Percentiles rank a stretch among this genome's conserved stretches.
These are phyloP conservation scores for Colletotrichum sublineola DNA, from an alignment of 2,329 filamentous ascomycete species.

Conservation along the genomic window DNA sequence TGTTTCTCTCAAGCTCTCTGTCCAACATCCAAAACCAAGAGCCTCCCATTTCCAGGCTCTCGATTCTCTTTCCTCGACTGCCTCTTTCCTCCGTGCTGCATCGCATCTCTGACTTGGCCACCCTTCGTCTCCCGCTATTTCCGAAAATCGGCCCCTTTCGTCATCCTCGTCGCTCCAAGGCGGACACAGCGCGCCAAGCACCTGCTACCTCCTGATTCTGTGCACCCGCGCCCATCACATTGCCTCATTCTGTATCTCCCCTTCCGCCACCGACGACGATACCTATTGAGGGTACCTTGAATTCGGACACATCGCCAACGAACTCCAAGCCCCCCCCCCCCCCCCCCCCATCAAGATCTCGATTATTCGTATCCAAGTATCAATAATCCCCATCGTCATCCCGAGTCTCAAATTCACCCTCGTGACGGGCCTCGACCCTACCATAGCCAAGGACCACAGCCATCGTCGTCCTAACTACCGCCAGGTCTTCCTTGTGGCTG, in stretches of 20 bases:
- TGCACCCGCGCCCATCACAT: slow-evolving; percentile 12
- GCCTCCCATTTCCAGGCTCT: not conserved
- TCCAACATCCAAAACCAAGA: slow-evolving; percentile 26
- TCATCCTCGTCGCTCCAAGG: slow-evolving; percentile 19
- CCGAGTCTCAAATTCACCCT: slow-evolving; percentile 34
- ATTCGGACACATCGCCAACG: not conserved
- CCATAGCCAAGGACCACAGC: slow-evolving; percentile 26
- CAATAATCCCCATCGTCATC: slow-evolving; percentile 24
- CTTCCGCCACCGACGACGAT: not conserved
- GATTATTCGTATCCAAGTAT: slow-evolving; percentile 29
- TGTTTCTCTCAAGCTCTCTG: not conserved
- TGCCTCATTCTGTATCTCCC: not conserved
- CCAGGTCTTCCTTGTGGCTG: slow-evolving; percentile 25
- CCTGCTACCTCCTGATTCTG: not conserved
- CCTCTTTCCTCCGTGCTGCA: not conserved
- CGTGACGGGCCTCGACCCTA: slow-evolving; percentile 25
- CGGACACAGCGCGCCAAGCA: not conserved
- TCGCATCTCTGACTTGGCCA: slow-evolving; percentile 4
- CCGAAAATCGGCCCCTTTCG: slow-evolving; percentile 3
- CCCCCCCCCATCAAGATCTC: too few species aligned
- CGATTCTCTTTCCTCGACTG: not conserved
- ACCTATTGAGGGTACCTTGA: not conserved
- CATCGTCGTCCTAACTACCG: slow-evolving; percentile 12
- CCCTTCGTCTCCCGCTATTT: not conserved
- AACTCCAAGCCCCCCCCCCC: slow-evolving; percentile 20